These are phyloP conservation scores for Aspergillus caelatus DNA, from an alignment of 2,329 filamentous ascomycete genomes.

Conservation along the genomic window DNA sequence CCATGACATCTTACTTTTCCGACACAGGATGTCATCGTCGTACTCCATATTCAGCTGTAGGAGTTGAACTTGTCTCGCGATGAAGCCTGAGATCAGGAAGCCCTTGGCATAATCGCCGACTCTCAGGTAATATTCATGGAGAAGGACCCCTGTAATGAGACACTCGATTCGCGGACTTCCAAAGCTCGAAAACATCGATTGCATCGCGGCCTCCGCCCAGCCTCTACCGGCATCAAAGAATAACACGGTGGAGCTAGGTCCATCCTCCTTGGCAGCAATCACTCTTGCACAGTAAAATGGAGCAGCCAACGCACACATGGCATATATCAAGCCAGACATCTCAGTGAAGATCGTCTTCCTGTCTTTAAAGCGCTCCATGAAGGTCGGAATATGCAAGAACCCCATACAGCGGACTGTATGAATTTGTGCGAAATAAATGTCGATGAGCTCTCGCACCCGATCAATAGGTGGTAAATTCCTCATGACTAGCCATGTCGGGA, in stretches of 20 bases:
- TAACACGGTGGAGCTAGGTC: background rate
- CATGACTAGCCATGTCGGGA: background rate
- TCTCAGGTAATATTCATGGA: conserved; percentile 35
- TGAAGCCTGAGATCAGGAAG: conserved; percentile 36
- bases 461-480: background rate
- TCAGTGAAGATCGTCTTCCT: background rate
- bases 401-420: conserved; percentile 6
- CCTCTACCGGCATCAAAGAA: background rate
- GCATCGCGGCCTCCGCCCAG: conserved; percentile 1
- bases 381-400: conserved; percentile 8
- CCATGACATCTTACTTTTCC: conserved; percentile 18
- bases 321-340: background rate
- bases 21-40: conserved; percentile 33
- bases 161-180: conserved; percentile 1
- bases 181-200: background rate
- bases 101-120: conserved; percentile 36
- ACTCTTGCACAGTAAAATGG: background rate
- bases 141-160: conserved; percentile 24
- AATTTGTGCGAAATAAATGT: conserved; percentile 6
- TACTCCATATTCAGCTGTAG: conserved; percentile 37
- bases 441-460: conserved; percentile 6
- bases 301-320: background rate
- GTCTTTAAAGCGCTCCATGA: background rate
- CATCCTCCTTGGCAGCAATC: background rate
- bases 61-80: conserved; percentile 32